Evolutionary conservation across 768 basidiomycete species (phyloP), one percentile per base, ranked within the genome.

Genomic region (Lactarius hatsudake): DNA sequence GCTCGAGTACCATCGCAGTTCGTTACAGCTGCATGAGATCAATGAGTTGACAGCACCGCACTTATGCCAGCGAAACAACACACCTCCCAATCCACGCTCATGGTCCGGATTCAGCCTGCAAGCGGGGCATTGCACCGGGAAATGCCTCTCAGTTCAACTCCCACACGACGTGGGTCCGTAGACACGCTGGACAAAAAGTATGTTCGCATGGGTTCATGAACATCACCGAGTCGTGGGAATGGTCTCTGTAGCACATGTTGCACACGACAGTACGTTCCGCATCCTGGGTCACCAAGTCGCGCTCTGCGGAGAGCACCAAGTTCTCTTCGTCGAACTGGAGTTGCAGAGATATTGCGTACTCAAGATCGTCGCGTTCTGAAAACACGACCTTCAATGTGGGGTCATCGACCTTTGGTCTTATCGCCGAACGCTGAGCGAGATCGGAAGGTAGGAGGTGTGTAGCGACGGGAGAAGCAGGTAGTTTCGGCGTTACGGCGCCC

Each of bases 111-210:
- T 40, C 20, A 59, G 32, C 20, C 30, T 23, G 13, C 58, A 59
- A 26, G 58, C 36, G 12, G 58, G 58, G n/a, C 58, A 59, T 6
- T 36, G 58, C 38, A 59, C 58, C 3, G 58, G 58, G 36, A 59
- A 59, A 40, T 40, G 36, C 13, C 58, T 28, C 34, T 38, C 58
- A n/a, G 20, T 59, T 40, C 23, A 59, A 20, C 12, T 59, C 58
- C 34, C 58, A 38, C 1, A 40, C 23, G 58, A 59, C 36, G 36
- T 40, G 58, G 2, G 30, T 40, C 34, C 58, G 58, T 34, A 59
- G 13, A 34, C 58, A 59, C 12, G n/a, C 58, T 0, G 58, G 58
- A 9, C 58, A 59, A n/a, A 59, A 59, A 2, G 20, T 4, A 17
- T 59, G 58, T 2, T 15, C 58, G 36, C 58, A 59, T 40, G 58